These are phyloP conservation scores for Jackrogersella minutella DNA, from an alignment of 495 filamentous ascomycete species.

Conservation along the genomic window DNA sequence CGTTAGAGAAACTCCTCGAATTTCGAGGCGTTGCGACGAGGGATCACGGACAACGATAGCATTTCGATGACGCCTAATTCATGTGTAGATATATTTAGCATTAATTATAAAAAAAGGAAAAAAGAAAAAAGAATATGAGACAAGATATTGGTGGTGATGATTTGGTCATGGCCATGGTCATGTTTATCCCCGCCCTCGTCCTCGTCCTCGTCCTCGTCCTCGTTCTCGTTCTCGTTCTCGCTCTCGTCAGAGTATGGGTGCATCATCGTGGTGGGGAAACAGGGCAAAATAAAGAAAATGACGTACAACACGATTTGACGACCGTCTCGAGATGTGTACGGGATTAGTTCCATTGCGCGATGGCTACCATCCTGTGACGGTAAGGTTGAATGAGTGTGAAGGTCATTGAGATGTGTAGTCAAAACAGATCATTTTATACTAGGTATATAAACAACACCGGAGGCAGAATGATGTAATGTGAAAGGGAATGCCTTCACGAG, in stretches of 20 bases:
- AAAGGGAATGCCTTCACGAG: not conserved
- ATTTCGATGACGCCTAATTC: conserved; percentile 82
- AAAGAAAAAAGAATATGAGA: too few species aligned
- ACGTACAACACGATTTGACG: conserved; percentile 71
- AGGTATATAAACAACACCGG: conserved; percentile 13
- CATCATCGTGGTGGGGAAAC: too few species aligned
- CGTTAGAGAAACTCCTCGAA: conserved; percentile 69
- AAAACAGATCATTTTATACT: conserved; percentile 11
- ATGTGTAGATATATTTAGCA: conserved; percentile 5
- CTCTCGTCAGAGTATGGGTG: too few species aligned
- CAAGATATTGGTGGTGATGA: not conserved
- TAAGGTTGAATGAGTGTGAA: not conserved
- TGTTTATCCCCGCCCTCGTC: not conserved
- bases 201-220: too few species aligned
- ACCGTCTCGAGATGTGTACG: conserved; percentile 67
- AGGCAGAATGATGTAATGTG: not conserved
- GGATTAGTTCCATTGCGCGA: conserved; percentile 66
- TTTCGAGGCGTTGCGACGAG: conserved; percentile 81
- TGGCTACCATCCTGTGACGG: conserved; percentile 21
- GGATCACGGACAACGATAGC: conserved; percentile 91
- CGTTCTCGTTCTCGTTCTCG: too few species aligned
- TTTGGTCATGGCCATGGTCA: not conserved
- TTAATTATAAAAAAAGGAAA: not conserved
- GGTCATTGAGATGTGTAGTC: conserved; percentile 16
- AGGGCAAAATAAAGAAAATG: conserved; percentile 6